These are phyloP conservation scores for Endothia cerciana DNA, from an alignment of 2,329 filamentous ascomycete genomes.

Conservation along the genomic window DNA sequence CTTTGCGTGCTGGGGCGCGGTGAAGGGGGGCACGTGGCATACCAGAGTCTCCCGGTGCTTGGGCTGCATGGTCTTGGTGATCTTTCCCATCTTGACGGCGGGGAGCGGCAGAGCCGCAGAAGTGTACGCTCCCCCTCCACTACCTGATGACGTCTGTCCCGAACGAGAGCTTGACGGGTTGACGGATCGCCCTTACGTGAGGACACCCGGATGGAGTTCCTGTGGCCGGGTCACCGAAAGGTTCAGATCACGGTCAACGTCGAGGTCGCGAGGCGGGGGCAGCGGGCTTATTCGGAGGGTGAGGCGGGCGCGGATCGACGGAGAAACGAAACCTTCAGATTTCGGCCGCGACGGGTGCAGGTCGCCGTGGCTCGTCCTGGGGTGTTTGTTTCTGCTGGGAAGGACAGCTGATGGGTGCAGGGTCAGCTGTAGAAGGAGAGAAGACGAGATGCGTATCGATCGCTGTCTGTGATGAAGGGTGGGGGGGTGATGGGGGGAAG, in stretches of 20 bases:
- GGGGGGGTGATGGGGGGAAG: conserved; percentile 10
- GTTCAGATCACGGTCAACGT: not conserved
- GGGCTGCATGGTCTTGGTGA: conserved; percentile 67
- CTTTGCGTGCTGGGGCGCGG: conserved; percentile 7
- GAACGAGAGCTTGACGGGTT: conserved; percentile 45
- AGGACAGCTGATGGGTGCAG: conserved; percentile 18
- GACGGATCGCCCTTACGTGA: conserved; percentile 39
- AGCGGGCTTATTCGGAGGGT: not conserved
- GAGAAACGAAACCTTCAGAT: conserved; percentile 19
- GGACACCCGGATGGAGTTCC: not conserved
- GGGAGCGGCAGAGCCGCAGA: conserved; percentile 63
- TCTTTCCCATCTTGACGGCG: conserved; percentile 67
- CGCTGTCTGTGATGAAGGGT: not conserved
- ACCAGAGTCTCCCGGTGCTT: conserved; percentile 72
- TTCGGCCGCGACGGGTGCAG: conserved; percentile 28
- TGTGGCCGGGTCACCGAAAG: not conserved
- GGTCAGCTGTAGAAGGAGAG: not conserved
- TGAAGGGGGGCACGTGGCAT: conserved; percentile 37
- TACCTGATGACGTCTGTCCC: conserved; percentile 46
- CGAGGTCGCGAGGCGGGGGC: not conserved
- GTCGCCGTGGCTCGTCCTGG: conserved; percentile 25
- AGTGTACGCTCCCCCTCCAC: conserved; percentile 60
- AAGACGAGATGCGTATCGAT: conserved; percentile 1
- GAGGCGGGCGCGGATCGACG: conserved; percentile 19
- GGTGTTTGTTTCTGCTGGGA: not conserved